Evolutionary conservation across 1,284 basidiomycete genomes (phyloP), one percentile per base, ranked within the genome.

Genomic region (Leccinum holopus): DNA sequence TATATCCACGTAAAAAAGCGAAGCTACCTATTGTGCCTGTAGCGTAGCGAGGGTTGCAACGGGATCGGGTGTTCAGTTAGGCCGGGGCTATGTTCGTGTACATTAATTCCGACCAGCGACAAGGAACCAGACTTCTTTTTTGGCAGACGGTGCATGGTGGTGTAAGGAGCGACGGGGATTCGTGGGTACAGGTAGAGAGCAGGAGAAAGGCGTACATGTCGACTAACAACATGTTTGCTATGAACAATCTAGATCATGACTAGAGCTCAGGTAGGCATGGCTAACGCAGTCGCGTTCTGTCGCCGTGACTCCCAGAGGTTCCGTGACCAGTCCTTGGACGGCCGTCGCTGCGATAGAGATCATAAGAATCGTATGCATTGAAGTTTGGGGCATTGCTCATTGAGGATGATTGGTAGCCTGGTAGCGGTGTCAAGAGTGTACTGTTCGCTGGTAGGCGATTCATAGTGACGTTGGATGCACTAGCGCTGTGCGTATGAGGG

Each of bases 361-460:
- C 59, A 51, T 73, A 72, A 35, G 72, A 57, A n/a, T 49, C 54
- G 47, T 71, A 74, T 3, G 59, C 7, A n/a, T 61, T 51, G 32
- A 67, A 57, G n/a, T 63, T 49, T 5, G 63, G 35, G 16, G 39
- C 37, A 57, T 65, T 59, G 21, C 60, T 58, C 47, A 68, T 58
- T 14, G 70, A 56, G 49, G 70, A 56, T 39, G 76, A 67, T 63
- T 75, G 73, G 58, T 81, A 83, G n/a, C 81, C 78, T 11, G 80
- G 77, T 47, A 82, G 70, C 33, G 82, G 81, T 56, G 82, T 83
- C 65, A 84, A 72, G 55, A 84, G 77, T 8, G 82, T 84, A 69
- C 80, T 82, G 66, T 82, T 78, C 30, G 78, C 70, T 33, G 82
- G 78, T 37, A 84, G 75, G 33, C 72, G 74, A 58, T 68, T 64